phyloP scores from a whole-genome alignment of 78 protist species.

The Bigelowiella natans region DNA sequence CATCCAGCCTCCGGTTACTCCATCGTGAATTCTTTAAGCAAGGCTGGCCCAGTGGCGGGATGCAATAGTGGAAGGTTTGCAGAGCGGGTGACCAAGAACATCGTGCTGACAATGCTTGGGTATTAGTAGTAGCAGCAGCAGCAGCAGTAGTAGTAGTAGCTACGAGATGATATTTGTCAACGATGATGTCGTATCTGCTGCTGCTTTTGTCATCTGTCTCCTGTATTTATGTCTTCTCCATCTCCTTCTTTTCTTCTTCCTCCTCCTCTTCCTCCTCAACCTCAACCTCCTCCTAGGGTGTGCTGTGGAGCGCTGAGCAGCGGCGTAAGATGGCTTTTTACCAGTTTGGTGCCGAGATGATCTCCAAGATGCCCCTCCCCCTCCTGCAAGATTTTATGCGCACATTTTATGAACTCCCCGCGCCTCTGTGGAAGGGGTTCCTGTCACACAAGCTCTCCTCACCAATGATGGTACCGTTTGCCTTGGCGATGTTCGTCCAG shows the following conservation, averaged over 20 bases:
- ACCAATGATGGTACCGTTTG: not conserved
- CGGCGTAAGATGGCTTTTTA: not conserved
- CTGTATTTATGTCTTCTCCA: not conserved
- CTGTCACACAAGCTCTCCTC: not conserved
- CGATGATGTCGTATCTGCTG: too few species aligned
- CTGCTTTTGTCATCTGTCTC: not conserved
- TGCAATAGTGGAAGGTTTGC: too few species aligned
- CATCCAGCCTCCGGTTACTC: not conserved
- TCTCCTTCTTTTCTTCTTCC: not conserved
- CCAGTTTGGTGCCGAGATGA: not conserved
- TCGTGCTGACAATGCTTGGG: too few species aligned
- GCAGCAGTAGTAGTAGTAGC: too few species aligned
- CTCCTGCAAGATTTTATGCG: not conserved
- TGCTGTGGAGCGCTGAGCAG: not conserved
- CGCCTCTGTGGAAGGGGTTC: not conserved
- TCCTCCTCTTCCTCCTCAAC: not conserved
- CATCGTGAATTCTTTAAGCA: too few species aligned
- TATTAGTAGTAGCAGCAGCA: too few species aligned
- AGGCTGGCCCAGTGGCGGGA: too few species aligned
- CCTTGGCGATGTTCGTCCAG: not conserved
- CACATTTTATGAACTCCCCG: not conserved
- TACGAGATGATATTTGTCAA: too few species aligned
- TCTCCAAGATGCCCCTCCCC: not conserved
- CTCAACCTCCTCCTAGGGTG: too few species aligned
- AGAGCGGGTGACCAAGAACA: too few species aligned